Conservation (phyloP, 768 basidiomycete species). For the Terana coerulea region DNA sequence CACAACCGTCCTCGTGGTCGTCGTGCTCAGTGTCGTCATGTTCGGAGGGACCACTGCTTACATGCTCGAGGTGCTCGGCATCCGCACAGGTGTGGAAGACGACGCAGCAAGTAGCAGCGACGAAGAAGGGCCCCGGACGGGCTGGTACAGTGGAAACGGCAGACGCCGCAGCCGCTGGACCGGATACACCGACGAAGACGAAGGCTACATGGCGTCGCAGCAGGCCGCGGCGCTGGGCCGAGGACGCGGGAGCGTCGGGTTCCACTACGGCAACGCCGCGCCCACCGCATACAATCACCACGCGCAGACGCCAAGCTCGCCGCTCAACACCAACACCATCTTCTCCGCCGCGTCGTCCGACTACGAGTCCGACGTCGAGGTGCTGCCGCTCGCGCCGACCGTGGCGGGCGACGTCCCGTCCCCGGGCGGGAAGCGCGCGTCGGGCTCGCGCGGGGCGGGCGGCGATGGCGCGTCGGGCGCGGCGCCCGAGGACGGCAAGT, state of each 20-base stretch:
- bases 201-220: constrained; percentile 17
- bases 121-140: constrained; percentile 40
- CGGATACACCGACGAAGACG: constrained; percentile 32
- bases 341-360: constrained; percentile 74
- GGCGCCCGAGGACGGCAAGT: constrained; percentile 70
- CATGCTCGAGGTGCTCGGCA: constrained; percentile 97
- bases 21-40: constrained; percentile 89
- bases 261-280: constrained; percentile 42
- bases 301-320: constrained; percentile 18
- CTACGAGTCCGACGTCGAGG: constrained; percentile 74
- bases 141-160: constrained; percentile 30
- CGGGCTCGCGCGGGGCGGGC: constrained; percentile 3
- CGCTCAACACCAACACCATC: constrained; percentile 27
- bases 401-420: constrained; percentile 32
- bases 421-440: constrained; percentile 10
- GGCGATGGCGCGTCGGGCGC: not conserved
- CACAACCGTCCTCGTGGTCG: constrained; percentile 92
- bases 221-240: constrained; percentile 17
- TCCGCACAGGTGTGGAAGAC: constrained; percentile 92
- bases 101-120: constrained; percentile 62
- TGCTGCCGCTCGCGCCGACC: constrained; percentile 61
- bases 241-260: constrained; percentile 45
- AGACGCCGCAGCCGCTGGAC: constrained; percentile 33
- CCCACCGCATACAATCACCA: constrained; percentile 63
- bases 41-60: constrained; percentile 97